Base-by-base conservation (phyloP, 2,329 filamentous ascomycete species). In the Colletotrichum siamense region DNA sequence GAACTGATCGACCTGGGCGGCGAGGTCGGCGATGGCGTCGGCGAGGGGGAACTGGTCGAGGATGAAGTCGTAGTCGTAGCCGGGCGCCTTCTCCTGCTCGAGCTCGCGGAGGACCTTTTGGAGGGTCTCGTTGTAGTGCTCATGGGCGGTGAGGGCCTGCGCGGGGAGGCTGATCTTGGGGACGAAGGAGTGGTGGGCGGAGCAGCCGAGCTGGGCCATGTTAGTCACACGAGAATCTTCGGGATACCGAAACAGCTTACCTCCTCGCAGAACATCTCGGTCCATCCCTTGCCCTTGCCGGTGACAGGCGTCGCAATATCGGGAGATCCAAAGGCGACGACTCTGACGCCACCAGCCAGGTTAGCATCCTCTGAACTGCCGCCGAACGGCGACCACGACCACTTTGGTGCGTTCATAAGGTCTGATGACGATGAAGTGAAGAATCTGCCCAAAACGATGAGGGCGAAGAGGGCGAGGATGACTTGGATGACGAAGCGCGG, bases 121-220 rank as follows among this genome's bases (percentile, higher is more conserved):
- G 10, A 89, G 79, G 4, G 85, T 88, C 2, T 84, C 82, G 1
- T 88, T 91, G 68, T 92, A 93, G 8, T 90, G 81, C 36, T 84
- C 78, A 77, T 89, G 96, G 77, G 87, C 89, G 3, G 84, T 93
- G 36, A 90, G 86, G 13, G 80, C 84, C 26, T 64, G 90, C 86
- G 26, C 82, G 91, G 71, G 92, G 91, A 1, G 86, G 64, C 83
- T 81, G 13, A 79, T 78, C 4, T 78, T 69, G 4, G 89, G 89
- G 2, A 89, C 82, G 69, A 89, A 85, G 2, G 89, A 90, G 24
- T 88, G 78, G 66, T 89, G 84, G 2, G 83, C 84, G 18, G 84
- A 83, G 81, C 89, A 91, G 30, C 83, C 79, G 10, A 91, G 82
- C 89, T 91, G 67, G 16, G 18, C n/a, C 6, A 12, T 59, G 69